These are phyloP conservation scores for Pleurotus pulmonarius DNA, from an alignment of 768 basidiomycete genomes.

Conservation along the genomic window DNA sequence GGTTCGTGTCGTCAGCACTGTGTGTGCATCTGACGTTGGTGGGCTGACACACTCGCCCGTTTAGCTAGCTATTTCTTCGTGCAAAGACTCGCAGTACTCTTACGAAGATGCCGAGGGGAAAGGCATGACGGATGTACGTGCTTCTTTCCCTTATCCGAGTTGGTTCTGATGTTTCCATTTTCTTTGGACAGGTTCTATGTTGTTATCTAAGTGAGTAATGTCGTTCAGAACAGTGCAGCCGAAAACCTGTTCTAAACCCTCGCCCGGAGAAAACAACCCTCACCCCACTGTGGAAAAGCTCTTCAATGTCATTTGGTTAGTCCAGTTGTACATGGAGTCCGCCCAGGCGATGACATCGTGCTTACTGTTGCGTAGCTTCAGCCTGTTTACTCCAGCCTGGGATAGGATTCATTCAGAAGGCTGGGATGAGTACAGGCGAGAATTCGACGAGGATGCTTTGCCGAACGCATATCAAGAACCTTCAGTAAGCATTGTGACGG, in stretches of 20 bases:
- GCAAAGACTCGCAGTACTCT: constrained; percentile 1
- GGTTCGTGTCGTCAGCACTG: neutral
- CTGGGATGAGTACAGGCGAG: neutral
- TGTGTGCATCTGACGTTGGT: neutral
- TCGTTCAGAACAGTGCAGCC: neutral
- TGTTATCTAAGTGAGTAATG: neutral
- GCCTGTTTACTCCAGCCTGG: neutral
- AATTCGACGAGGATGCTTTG: neutral
- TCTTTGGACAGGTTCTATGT: neutral
- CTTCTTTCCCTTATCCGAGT: neutral
- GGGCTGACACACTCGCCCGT: neutral
- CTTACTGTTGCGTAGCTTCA: neutral
- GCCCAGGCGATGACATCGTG: neutral
- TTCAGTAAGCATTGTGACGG: neutral
- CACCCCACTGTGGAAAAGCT: neutral
- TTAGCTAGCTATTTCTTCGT: constrained; percentile 1
- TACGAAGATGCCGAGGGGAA: neutral
- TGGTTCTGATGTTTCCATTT: neutral
- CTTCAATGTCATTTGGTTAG: neutral
- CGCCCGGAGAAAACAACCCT: neutral
- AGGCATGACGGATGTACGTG: neutral
- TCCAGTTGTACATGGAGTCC: neutral
- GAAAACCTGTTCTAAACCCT: neutral
- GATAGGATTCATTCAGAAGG: neutral
- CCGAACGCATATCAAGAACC: neutral